A percentile compares a stretch with the other conserved stretches of the same genome.
Conservation (phyloP, 148 eudicot genomes). For the Dysphania ambrosioides region DNA sequence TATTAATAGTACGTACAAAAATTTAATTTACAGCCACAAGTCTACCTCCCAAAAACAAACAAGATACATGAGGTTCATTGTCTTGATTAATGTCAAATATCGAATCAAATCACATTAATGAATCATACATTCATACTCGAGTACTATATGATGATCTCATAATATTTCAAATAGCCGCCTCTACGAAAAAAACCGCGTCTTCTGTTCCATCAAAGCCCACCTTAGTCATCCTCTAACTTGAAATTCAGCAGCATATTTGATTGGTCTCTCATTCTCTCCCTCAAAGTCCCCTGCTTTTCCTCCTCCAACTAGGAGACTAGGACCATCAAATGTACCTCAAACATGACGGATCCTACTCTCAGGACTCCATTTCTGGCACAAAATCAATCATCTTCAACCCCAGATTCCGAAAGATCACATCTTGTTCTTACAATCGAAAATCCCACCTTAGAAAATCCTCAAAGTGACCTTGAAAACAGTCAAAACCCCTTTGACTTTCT, state of each 20-base stretch:
- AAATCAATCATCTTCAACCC: neutral
- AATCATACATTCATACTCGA: too few species aligned
- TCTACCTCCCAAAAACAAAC: too few species aligned
- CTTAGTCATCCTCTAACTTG: neutral
- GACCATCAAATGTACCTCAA: neutral
- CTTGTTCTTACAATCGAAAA: neutral
- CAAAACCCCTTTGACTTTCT: constrained; percentile 54
- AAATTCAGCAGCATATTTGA: neutral
- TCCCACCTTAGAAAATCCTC: constrained; percentile 27
- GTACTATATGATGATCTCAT: too few species aligned
- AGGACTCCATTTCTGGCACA: constrained; percentile 42
- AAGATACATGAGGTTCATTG: too few species aligned
- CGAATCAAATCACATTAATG: too few species aligned
- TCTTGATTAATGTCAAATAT: too few species aligned
- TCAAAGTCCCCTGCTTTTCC: neutral
- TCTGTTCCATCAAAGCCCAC: constrained; percentile 9
- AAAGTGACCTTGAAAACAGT: constrained; percentile 19
- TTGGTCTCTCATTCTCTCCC: neutral
- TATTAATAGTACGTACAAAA: too few species aligned
- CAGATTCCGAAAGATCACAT: neutral
- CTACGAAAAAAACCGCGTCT: constrained; percentile 1
- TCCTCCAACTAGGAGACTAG: constrained; percentile 7
- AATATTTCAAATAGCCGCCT: neutral
- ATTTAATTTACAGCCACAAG: too few species aligned
- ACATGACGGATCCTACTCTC: constrained; percentile 29